Evolutionary conservation across 345 rosid genomes (phyloP), one percentile per base, ranked within the genome.

Genomic region (Lagerstroemia speciosa): DNA sequence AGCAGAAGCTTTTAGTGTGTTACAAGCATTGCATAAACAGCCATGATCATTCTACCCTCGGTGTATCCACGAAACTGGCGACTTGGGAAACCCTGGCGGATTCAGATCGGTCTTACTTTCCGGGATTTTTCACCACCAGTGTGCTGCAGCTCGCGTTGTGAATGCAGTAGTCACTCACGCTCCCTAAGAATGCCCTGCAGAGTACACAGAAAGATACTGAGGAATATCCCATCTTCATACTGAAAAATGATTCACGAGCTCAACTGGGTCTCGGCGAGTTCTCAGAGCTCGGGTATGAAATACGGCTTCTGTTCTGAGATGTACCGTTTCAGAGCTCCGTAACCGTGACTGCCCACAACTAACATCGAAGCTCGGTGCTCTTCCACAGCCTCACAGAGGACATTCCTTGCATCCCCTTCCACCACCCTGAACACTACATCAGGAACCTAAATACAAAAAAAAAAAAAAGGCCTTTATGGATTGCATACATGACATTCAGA

Each of bases 71-170:
- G 19, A 22, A 52, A n/a, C n/a, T n/a, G n/a, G n/a, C 19, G 55
- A 17, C 24, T 50, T 8, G 55, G 19, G 7, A 26, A 26, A n/a
- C 60, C 2, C 1, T 22, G n/a, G 27, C 19, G 3, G 57, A 9
- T n/a, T 27, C 29, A 1, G 20, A 4, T 58, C 19, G 6, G 32
- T 58, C 12, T 30, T 58, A 58, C 17, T 57, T 57, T 27, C 19
- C 19, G 33, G 98, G 97, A 86, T 20, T 91, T 87, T 93, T 93
- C 73, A 90, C 97, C 38, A 93, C 83, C 96, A 91, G 81, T 69
- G 87, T 92, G 0, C 85, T 76, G 86, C 97, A 93, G 74, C 89
- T 96, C 67, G 92, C 96, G 67, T 93, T 96, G 75, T 91, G 98
- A 67, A 92, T 72, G 67, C 94, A 91, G 69, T 93, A 91, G 74